These are phyloP conservation scores for Rhododendron molle DNA, from an alignment of 148 eudicot genomes.

Conservation along the genomic window DNA sequence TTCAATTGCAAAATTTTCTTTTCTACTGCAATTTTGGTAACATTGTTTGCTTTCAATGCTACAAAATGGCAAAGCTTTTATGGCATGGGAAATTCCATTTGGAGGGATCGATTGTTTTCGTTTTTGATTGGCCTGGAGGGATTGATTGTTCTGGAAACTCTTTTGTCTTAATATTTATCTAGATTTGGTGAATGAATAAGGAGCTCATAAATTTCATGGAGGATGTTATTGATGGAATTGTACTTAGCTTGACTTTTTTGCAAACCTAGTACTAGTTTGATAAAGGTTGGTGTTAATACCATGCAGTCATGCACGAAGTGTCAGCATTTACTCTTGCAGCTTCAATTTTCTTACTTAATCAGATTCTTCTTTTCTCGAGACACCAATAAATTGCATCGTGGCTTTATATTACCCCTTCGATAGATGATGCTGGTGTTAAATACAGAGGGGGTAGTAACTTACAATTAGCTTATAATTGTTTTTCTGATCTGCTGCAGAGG, in stretches of 20 bases:
- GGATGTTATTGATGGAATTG: neutral
- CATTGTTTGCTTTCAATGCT: neutral
- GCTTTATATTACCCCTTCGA: neutral
- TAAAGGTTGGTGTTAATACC: neutral
- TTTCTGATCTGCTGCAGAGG: conserved; percentile 43
- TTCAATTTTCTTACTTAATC: neutral
- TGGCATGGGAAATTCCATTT: neutral
- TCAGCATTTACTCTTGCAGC: neutral
- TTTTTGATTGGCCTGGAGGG: neutral
- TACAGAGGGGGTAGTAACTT: neutral
- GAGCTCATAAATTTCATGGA: neutral
- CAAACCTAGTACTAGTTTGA: neutral
- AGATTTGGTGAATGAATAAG: neutral
- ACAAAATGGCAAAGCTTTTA: neutral
- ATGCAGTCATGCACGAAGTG: neutral
- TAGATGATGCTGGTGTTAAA: neutral
- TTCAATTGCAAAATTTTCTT: neutral
- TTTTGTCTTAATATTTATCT: neutral
- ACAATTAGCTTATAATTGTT: neutral
- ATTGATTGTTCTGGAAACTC: neutral
- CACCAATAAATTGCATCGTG: neutral
- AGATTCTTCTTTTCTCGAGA: neutral
- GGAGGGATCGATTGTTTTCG: neutral
- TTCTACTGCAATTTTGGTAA: neutral
- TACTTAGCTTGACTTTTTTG: neutral